Base-by-base conservation (phyloP, 202 grass and related monocot species). In the Schoenoplectus triqueter region DNA sequence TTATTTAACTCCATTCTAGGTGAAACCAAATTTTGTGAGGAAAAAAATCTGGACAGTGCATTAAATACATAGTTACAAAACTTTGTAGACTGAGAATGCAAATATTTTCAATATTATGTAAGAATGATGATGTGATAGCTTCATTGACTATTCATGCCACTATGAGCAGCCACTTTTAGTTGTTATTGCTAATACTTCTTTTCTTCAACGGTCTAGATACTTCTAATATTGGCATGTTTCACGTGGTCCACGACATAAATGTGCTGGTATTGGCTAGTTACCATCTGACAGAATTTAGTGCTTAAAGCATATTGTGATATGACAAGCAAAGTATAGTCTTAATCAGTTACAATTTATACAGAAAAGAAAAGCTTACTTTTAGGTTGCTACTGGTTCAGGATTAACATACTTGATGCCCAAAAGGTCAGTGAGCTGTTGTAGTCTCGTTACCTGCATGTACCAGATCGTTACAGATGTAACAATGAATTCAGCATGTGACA, bases 281-380 rank as follows among this genome's bases (percentile, higher is more conserved):
- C 52, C 4, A 60, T 78, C 74, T 11, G 5, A 13, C 74, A 78
- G 6, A 13, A 79, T 79, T 79, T 79, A 79, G 75, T 79, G 75
- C 55, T 61, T 61, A 44, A 4, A 62, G 39, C 55, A 62, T 18
- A 75, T 31, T 78, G 54, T 59, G 50, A 60, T 15, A 42, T 78
- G 22, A 76, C 50, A 76, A 78, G 31, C 74, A 31, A 31, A 31
- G 31, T 31, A 78, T 78, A 15, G 19, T 57, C 22, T 78, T 60
- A 78, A 78, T 78, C 74, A 78, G 19, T 42, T 40, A 44, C 1
- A 45, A 10, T 45, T 78, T 44, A 10, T 9, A 55, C 4, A 10
- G 18, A 45, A 61, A 62, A 44, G 75, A 31, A 77, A 40, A 56
- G 51, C 21, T 60, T 54, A 14, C 46, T 31, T 18, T 6, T 7